Conservation (phyloP, 2,329 filamentous ascomycete genomes). For the Curvularia hawaiiensis region DNA sequence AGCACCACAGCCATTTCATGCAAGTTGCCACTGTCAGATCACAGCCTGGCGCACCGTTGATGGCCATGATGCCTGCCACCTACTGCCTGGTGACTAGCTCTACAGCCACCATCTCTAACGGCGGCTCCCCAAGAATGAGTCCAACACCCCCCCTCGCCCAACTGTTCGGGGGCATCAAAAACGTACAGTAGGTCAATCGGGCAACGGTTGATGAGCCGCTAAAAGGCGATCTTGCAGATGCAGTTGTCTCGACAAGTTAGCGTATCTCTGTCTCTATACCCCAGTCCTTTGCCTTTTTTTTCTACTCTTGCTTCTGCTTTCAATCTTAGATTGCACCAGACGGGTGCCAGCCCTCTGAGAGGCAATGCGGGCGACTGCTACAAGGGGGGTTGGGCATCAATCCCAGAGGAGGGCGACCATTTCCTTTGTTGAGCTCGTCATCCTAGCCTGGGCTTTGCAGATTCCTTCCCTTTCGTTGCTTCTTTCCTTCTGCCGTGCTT, state of each 20-base stretch:
- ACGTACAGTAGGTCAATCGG: conserved; percentile 23
- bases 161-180: conserved; percentile 5
- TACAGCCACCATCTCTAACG: conserved; percentile 17
- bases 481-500: conserved; percentile 9
- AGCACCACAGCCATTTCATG: conserved; percentile 17
- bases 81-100: conserved; percentile 21
- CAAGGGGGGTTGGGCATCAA: background rate
- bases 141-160: conserved; percentile 8
- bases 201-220: conserved; percentile 32
- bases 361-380: background rate
- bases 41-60: conserved; percentile 27
- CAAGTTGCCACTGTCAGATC: conserved; percentile 46
- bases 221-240: conserved; percentile 34
- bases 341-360: background rate
- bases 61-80: conserved; percentile 28
- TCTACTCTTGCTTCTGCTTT: background rate
- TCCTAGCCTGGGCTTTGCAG: conserved; percentile 9
- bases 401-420: background rate
- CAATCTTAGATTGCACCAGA: background rate
- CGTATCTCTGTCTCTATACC: conserved; percentile 2
- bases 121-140: conserved; percentile 21
- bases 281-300: background rate
- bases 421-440: conserved; percentile 13
- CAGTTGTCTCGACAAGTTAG: conserved; percentile 26
- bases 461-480: conserved; percentile 15